phyloP scores from a whole-genome alignment of 2,329 filamentous ascomycete genomes.

The Gliomastix tumulicola region DNA sequence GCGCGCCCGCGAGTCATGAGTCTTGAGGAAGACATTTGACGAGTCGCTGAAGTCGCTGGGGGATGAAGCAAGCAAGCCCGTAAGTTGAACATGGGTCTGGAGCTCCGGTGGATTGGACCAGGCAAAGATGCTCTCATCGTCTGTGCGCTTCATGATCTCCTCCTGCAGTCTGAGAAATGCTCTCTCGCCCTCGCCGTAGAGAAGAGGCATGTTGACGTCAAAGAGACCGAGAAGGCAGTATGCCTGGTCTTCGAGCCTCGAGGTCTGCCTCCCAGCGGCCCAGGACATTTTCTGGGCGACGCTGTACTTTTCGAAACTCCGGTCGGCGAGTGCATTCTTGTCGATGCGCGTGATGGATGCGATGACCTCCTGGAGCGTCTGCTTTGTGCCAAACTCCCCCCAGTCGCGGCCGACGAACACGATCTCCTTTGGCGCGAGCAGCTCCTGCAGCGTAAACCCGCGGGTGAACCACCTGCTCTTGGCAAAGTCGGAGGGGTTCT shows the following conservation, averaged over 20 bases:
- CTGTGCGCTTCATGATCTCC: conserved; percentile 6
- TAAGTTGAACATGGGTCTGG: no score
- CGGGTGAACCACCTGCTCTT: conserved; percentile 4
- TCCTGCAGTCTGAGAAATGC: conserved; percentile 10
- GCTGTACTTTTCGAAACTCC: not conserved
- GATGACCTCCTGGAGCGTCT: not conserved
- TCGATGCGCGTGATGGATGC: conserved; percentile 5
- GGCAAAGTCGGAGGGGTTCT: not conserved
- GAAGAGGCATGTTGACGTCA: conserved; percentile 11
- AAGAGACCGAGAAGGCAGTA: conserved; percentile 14
- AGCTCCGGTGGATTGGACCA: no score
- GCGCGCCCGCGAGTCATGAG: no score
- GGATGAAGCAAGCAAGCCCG: no score
- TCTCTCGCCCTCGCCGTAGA: conserved; percentile 11
- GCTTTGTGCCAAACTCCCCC: conserved; percentile 6
- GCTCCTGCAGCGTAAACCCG: conserved; percentile 10
- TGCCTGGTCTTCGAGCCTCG: conserved; percentile 9
- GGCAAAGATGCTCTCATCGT: conserved; percentile 7
- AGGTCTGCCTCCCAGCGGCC: conserved; percentile 9
- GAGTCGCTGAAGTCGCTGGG: no score
- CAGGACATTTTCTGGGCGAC: conserved; percentile 6
- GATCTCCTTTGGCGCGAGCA: conserved; percentile 5
- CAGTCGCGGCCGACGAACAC: conserved; percentile 13
- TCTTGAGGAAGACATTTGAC: no score
- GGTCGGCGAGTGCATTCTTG: no score